A percentile compares a stretch with the other conserved stretches of the same genome.
Conservation (phyloP, 2,329 filamentous ascomycete species). For the Xylariales sp. region DNA sequence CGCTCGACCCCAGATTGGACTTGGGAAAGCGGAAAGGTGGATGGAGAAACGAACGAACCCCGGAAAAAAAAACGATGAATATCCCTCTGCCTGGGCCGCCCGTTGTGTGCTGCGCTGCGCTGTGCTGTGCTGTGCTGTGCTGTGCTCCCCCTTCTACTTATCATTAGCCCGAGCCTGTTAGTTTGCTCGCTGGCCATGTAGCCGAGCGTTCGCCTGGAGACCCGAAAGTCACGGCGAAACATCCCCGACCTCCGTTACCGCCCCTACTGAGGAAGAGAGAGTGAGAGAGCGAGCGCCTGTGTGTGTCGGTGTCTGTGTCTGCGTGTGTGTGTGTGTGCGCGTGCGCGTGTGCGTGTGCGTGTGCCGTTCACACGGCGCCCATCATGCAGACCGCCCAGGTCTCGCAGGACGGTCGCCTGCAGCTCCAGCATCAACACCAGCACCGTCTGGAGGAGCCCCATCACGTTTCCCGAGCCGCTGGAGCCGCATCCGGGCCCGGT, state of each 20-base stretch:
- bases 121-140: no score
- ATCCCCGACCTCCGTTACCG: conserved; percentile 11
- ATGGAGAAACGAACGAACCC: conserved; percentile 20
- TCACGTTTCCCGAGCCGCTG: conserved; percentile 42
- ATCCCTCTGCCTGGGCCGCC: conserved; percentile 15
- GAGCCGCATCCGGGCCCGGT: neutral
- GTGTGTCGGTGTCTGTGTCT: neutral
- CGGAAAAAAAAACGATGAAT: conserved; percentile 23
- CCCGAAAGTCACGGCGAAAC: conserved; percentile 21
- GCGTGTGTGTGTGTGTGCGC: neutral
- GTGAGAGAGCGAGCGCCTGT: no score
- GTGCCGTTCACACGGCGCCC: conserved; percentile 17
- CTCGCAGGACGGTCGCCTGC: conserved; percentile 40
- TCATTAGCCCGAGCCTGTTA: conserved; percentile 58
- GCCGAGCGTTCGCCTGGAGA: conserved; percentile 39
- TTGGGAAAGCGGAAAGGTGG: neutral
- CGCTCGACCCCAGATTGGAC: conserved; percentile 27
- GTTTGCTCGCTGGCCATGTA: conserved; percentile 46
- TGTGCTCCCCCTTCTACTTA: conserved; percentile 53
- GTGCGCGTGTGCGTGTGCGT: neutral
- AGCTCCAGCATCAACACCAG: conserved; percentile 21
- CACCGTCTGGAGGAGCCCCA: conserved; percentile 38
- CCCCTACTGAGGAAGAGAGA: no score
- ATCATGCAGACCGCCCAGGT: conserved; percentile 44
- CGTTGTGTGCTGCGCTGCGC: neutral